A percentile compares a stretch with the other conserved stretches of the same genome.
Evolutionary conservation across 306 rosid genomes (phyloP).

Genomic region (Citrullus amarus): DNA sequence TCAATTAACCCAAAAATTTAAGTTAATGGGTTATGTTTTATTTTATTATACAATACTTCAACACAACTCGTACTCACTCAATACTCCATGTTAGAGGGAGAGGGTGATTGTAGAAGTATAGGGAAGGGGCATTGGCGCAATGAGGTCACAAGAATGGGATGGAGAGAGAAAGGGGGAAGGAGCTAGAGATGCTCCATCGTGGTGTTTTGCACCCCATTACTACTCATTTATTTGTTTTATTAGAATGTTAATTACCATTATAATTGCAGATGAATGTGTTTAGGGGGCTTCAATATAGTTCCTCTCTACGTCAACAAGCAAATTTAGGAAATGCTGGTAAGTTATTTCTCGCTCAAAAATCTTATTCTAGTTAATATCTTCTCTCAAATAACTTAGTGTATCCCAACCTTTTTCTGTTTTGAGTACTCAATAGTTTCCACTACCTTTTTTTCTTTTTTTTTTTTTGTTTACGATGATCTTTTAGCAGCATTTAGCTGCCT

Average conservation of each 20-base stretch:
- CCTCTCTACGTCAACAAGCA: background rate
- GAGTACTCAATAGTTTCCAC: background rate
- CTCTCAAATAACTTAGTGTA: background rate
- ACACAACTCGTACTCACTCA: background rate
- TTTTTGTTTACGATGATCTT: background rate
- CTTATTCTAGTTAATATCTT: background rate
- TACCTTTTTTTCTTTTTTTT: background rate
- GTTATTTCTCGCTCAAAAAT: background rate
- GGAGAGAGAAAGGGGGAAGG: background rate
- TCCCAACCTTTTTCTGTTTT: background rate
- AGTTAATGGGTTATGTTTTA: no score
- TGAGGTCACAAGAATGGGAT: background rate
- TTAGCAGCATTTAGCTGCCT: background rate
- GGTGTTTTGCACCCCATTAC: background rate
- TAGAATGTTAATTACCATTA: background rate
- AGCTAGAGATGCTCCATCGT: background rate
- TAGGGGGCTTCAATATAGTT: background rate
- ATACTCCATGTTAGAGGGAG: background rate
- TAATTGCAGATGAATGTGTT: conserved; percentile 6
- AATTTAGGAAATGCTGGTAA: background rate
- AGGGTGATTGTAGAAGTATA: background rate
- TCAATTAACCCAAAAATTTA: no score
- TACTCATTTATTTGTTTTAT: background rate
- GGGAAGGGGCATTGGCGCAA: background rate
- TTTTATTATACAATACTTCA: no score